phyloP scores from a whole-genome alignment of 2,329 filamentous ascomycete species.

The Grosmannia huntii region DNA sequence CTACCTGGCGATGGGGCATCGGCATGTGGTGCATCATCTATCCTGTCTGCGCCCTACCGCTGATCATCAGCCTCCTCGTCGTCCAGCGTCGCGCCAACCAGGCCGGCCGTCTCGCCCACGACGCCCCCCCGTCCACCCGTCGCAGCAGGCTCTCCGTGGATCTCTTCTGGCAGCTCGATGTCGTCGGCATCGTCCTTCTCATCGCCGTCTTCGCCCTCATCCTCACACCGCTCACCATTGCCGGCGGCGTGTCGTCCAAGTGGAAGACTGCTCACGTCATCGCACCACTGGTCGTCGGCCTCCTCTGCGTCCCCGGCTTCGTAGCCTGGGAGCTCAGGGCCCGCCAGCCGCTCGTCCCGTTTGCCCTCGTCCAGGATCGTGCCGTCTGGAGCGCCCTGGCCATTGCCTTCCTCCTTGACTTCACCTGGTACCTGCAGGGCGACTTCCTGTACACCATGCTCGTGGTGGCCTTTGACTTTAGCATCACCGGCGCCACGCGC shows the following conservation, averaged over 20 bases:
- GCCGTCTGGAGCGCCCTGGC: conserved; percentile 51
- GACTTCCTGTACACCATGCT: conserved; percentile 53
- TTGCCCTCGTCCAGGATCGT: conserved; percentile 47
- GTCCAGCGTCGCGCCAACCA: conserved; percentile 39
- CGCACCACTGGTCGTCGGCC: conserved; percentile 30
- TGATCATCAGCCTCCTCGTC: conserved; percentile 27
- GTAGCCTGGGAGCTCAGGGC: conserved; percentile 34
- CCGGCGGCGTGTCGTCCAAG: conserved; percentile 25
- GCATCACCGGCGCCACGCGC: conserved; percentile 40
- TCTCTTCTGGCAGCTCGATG: conserved; percentile 34
- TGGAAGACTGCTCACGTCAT: conserved; percentile 28
- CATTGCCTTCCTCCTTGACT: conserved; percentile 43
- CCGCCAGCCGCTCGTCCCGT: conserved; percentile 44
- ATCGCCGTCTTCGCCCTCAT: conserved; percentile 33
- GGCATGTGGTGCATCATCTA: conserved; percentile 54
- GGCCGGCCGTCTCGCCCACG: conserved; percentile 30
- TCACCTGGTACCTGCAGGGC: conserved; percentile 49
- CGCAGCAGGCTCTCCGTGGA: conserved; percentile 17
- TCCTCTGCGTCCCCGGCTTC: conserved; percentile 37
- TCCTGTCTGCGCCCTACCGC: conserved; percentile 39
- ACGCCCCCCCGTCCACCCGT: neutral
- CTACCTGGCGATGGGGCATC: conserved; percentile 49
- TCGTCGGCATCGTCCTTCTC: conserved; percentile 30
- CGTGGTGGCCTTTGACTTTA: conserved; percentile 47
- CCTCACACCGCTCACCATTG: conserved; percentile 31